phyloP scores from a whole-genome alignment of 148 eudicot species.

The Vaccinium macrocarpon region DNA sequence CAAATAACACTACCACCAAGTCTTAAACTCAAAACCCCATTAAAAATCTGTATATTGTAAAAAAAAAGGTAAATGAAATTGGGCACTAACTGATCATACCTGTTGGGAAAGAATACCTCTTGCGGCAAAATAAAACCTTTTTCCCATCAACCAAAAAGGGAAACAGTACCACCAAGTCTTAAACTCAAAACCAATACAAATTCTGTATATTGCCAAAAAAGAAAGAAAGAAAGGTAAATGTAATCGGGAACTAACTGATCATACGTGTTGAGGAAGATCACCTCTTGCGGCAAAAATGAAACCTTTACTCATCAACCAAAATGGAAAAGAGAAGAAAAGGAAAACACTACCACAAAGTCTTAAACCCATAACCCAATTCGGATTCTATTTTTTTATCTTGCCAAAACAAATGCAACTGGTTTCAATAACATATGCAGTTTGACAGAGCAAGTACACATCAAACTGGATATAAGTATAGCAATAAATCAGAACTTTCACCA shows the following conservation, averaged over 20 bases:
- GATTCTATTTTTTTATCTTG: not conserved
- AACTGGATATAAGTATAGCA: not conserved
- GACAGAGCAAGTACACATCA: not conserved
- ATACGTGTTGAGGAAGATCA: too few species aligned
- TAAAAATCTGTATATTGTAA: not conserved
- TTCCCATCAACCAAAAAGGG: not conserved
- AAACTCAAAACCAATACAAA: not conserved
- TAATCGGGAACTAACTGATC: not conserved
- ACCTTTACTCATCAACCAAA: not conserved
- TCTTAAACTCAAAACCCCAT: constrained; percentile 2
- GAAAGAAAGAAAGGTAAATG: not conserved
- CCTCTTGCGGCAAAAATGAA: not conserved
- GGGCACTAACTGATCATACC: not conserved
- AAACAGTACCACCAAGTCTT: not conserved
- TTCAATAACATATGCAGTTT: not conserved
- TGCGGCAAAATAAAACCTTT: not conserved
- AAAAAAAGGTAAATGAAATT: not conserved
- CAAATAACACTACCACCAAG: not conserved
- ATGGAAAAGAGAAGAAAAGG: not conserved
- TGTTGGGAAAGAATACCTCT: not conserved
- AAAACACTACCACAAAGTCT: not conserved
- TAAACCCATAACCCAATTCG: constrained; percentile 7
- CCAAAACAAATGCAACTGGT: not conserved
- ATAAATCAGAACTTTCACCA: not conserved
- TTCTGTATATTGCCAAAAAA: not conserved